phyloP scores from a whole-genome alignment of 2,329 filamentous ascomycete genomes.

The Sclerotinia sclerotiorum region DNA sequence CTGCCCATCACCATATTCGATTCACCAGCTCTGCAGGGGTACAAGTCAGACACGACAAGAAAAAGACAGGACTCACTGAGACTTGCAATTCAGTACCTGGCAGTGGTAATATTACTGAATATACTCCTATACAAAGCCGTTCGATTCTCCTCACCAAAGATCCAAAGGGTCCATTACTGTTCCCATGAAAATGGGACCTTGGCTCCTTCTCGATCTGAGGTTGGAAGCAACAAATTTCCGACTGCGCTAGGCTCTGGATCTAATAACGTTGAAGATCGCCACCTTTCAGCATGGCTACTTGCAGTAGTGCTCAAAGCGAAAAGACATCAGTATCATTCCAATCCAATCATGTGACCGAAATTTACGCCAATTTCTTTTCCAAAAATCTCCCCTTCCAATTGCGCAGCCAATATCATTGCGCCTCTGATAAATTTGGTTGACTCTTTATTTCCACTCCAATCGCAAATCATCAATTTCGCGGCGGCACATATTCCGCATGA shows the following conservation, averaged over 20 bases:
- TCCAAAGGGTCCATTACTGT: too few relatives aligned
- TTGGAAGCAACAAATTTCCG: not conserved
- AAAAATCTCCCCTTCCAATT: not conserved
- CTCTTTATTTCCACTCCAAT: not conserved
- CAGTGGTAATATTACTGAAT: conserved; percentile 2
- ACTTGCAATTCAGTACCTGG: not conserved
- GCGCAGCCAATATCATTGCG: not conserved
- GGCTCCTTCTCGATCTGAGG: not conserved
- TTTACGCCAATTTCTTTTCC: not conserved
- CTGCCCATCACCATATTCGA: not conserved
- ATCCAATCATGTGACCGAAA: not conserved
- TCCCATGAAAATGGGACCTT: not conserved
- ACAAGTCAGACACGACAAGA: not conserved
- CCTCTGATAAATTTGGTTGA: conserved; percentile 1
- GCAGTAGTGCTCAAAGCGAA: not conserved
- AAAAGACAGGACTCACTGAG: not conserved
- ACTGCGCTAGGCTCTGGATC: not conserved
- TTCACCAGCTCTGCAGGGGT: not conserved
- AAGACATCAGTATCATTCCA: not conserved
- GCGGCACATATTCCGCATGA: not conserved
- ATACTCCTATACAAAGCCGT: not conserved
- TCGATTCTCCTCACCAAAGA: not conserved
- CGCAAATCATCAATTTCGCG: not conserved
- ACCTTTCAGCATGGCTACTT: not conserved
- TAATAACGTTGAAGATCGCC: not conserved